Conservation (phyloP, 2,329 filamentous ascomycete genomes). For the Arachnomyces sp. region DNA sequence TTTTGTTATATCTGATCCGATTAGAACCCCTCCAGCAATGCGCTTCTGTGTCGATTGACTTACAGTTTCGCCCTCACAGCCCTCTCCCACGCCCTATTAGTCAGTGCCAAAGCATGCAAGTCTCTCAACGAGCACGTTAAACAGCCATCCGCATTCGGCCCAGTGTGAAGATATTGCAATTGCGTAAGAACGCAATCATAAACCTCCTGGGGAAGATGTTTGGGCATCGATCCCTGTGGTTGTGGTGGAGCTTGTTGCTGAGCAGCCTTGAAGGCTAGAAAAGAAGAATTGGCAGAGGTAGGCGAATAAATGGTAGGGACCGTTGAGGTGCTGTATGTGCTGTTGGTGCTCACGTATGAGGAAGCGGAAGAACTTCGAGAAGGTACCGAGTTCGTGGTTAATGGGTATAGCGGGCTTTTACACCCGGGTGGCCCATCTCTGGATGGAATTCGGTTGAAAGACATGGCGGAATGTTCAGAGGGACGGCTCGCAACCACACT, state of each 20-base stretch:
- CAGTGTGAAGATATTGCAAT: slow-evolving; percentile 39
- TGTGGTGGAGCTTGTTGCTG: slow-evolving; percentile 25
- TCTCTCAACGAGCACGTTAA: slow-evolving; percentile 48
- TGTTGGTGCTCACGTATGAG: slow-evolving; percentile 30
- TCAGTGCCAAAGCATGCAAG: slow-evolving; percentile 45
- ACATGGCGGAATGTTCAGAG: slow-evolving; percentile 23
- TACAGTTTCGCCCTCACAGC: slow-evolving; percentile 44
- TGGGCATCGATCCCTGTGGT: slow-evolving; percentile 30
- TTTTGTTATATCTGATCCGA: slow-evolving; percentile 38
- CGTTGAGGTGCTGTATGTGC: slow-evolving; percentile 30
- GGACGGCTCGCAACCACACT: slow-evolving; percentile 33
- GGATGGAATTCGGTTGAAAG: slow-evolving; percentile 22
- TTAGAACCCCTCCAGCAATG: slow-evolving; percentile 14
- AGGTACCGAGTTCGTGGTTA: slow-evolving; percentile 23
- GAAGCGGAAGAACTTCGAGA: slow-evolving; percentile 28
- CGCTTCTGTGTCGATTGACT: slow-evolving; percentile 17
- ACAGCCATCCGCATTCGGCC: slow-evolving; percentile 35
- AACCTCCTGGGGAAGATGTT: slow-evolving; percentile 44
- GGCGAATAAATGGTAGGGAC: slow-evolving; percentile 31
- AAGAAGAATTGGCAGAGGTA: slow-evolving; percentile 26
- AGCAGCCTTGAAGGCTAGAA: slow-evolving; percentile 31
- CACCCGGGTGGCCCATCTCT: slow-evolving; percentile 15
- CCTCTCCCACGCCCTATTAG: slow-evolving; percentile 49
- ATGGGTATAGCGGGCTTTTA: slow-evolving; percentile 21
- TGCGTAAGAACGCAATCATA: slow-evolving; percentile 48